Evolutionary conservation across 225 moss, liverwort and hornwort genomes (phyloP), one percentile per base, ranked within the genome.

Genomic region (Rhytidiadelphus loreus): DNA sequence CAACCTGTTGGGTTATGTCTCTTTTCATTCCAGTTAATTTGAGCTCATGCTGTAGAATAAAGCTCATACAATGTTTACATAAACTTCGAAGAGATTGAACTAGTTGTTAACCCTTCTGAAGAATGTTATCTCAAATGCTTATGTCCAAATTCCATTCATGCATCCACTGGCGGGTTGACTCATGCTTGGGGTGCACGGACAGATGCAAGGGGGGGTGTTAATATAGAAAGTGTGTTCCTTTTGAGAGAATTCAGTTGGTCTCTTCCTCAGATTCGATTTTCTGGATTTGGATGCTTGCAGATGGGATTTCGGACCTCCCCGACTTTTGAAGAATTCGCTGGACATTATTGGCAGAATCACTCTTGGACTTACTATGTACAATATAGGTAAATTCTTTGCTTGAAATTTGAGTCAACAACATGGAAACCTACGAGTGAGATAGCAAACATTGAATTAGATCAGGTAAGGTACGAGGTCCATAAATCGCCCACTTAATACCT

Each of bases 331-430:
- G 30, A 88, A 81, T 88, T 91, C 94, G 25, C 72, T 94, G 46
- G 93, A 94, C 56, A 88, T 94, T 62, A 80, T 93, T 72, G 81
- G 88, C 87, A 90, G 91, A 88, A 92, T 94, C 33, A 55, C 85
- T 30, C 92, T 94, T 59, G 94, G 94, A 60, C 88, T 93, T 26
- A 90, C 93, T 24, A 89, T 94, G 93, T 94, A 89, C 63, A 89
- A 48, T 55, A 92, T 94, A 39, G 94, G 94, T 93, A 66, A 50
- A 87, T 63, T 52, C 26, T 44, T 26, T 80, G 19, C 64, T 64
- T 33, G 5, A 48, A 82, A 82, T 48, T 43, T 23, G 30, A 80
- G 39, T 12, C 80, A 39, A 18, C 29, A 41, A 41, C 7, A n/a
- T n/a, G n/a, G 39, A 3, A 41, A 80, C 16, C 25, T 76, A 5